Percentiles rank a stretch among this genome's conserved stretches.
These are phyloP conservation scores for Monoraphidium neglectum DNA, from an alignment of 139 green algal genomes.

Conservation along the genomic window DNA sequence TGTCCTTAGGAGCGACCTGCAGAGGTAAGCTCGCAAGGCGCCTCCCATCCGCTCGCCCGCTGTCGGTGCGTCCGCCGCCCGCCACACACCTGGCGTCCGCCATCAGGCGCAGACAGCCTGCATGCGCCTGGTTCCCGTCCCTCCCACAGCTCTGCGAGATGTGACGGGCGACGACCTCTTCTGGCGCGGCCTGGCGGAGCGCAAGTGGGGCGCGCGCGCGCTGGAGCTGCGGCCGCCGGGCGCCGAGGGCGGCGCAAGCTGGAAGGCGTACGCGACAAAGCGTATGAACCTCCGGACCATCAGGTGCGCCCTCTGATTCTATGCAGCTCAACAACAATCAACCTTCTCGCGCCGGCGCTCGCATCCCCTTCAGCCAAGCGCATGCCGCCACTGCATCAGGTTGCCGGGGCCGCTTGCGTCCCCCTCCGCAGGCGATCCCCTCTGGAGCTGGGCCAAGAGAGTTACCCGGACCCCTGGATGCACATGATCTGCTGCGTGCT, in stretches of 20 bases:
- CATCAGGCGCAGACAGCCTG: too few species aligned
- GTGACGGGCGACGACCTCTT: slow-evolving; percentile 6
- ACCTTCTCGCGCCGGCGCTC: neutral
- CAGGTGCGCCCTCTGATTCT: neutral
- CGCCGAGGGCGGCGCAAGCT: neutral
- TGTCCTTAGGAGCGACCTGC: too few species aligned
- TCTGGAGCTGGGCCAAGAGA: slow-evolving; percentile 41
- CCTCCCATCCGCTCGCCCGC: too few species aligned
- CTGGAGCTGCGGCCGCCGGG: neutral
- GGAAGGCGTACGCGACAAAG: too few species aligned
- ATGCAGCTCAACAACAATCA: neutral
- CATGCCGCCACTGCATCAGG: neutral
- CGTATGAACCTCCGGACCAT: neutral
- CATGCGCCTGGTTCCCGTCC: too few species aligned
- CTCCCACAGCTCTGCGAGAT: neutral
- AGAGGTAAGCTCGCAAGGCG: too few species aligned
- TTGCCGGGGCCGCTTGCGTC: neutral
- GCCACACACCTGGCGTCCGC: too few species aligned
- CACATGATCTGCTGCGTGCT: slow-evolving; percentile 46
- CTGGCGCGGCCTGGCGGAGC: slow-evolving; percentile 20
- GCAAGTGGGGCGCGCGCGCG: slow-evolving; percentile 13
- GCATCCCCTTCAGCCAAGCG: neutral
- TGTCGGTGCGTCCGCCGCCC: too few species aligned
- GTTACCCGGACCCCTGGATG: slow-evolving; percentile 45
- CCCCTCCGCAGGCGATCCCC: slow-evolving; percentile 21